Evolutionary conservation across 2,329 filamentous ascomycete species (phyloP).

Genomic region (Penicillium oxalicum): DNA sequence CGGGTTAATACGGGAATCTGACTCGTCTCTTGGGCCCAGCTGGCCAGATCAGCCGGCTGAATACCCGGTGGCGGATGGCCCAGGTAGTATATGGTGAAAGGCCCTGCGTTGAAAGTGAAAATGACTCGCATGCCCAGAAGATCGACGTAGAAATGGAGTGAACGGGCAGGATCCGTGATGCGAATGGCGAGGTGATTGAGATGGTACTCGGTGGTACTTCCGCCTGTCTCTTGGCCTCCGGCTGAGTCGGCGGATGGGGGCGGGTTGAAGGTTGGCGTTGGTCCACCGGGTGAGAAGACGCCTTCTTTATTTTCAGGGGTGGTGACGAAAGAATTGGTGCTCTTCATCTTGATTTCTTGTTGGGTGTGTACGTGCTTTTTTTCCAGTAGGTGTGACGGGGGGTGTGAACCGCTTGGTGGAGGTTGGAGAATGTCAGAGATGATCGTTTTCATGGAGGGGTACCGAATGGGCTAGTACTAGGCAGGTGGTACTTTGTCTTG

Average conservation of each 20-base stretch:
- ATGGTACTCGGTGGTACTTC: too few species aligned
- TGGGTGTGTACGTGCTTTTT: not conserved
- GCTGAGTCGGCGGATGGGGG: slow-evolving; percentile 22
- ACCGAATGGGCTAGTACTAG: too few species aligned
- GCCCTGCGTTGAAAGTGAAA: slow-evolving; percentile 36
- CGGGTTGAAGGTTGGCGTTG: slow-evolving; percentile 26
- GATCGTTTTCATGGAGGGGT: too few species aligned
- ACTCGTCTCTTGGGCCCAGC: slow-evolving; percentile 27
- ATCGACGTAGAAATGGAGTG: slow-evolving; percentile 35
- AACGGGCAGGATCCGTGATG: slow-evolving; percentile 29
- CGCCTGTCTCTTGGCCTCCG: too few species aligned
- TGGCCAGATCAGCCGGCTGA: slow-evolving; percentile 21
- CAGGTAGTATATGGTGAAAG: slow-evolving; percentile 39
- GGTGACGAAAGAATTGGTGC: slow-evolving; percentile 6
- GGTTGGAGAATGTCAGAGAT: too few species aligned
- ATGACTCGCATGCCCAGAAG: slow-evolving; percentile 38
- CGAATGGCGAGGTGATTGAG: slow-evolving; percentile 38
- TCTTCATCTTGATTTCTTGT: slow-evolving; percentile 4
- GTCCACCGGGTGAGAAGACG: slow-evolving; percentile 27
- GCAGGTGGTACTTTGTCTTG: too few species aligned
- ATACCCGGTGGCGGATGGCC: slow-evolving; percentile 30
- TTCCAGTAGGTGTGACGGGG: not conserved
- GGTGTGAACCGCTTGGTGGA: not conserved
- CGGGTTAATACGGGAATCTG: slow-evolving; percentile 22
- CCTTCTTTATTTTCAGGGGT: slow-evolving; percentile 22